Evolutionary conservation across 805 yeast genomes (phyloP).

Genomic region (Candida mattraensis): DNA sequence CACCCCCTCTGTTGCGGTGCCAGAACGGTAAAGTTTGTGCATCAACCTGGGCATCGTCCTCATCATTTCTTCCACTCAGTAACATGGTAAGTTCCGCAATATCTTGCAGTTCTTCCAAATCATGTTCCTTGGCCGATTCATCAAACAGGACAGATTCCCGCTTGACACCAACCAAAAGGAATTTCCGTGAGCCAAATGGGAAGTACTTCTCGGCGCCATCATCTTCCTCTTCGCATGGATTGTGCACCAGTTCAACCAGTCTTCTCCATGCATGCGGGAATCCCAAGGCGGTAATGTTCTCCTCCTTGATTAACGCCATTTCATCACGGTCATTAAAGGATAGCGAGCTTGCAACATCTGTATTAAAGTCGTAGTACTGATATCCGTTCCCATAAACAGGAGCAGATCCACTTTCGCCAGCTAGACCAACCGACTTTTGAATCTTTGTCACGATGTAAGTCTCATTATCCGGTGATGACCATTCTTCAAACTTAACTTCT

Average conservation of each 20-base stretch:
- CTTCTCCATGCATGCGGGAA: conserved; percentile 30
- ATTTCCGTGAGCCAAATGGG: conserved; percentile 30
- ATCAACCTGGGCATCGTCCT: conserved; percentile 5
- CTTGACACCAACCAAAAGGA: conserved; percentile 26
- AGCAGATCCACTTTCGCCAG: conserved; percentile 2
- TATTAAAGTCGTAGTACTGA: conserved; percentile 11
- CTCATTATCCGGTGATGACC: conserved; percentile 29
- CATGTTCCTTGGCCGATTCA: not conserved
- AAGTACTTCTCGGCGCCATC: conserved; percentile 16
- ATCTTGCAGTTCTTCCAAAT: conserved; percentile 2
- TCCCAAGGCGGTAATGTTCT: conserved; percentile 27
- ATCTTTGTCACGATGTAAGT: conserved; percentile 26
- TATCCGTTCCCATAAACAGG: conserved; percentile 17
- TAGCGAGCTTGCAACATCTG: conserved; percentile 3
- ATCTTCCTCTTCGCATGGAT: conserved; percentile 9
- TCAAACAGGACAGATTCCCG: conserved; percentile 11
- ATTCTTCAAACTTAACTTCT: conserved; percentile 23
- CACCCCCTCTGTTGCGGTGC: conserved; percentile 13
- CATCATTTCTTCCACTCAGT: conserved; percentile 1
- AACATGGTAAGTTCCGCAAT: conserved; percentile 4
- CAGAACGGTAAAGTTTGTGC: conserved; percentile 15
- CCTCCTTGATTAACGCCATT: conserved; percentile 24
- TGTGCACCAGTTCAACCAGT: conserved; percentile 15
- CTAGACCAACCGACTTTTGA: not conserved
- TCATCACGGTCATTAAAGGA: conserved; percentile 9